A percentile compares a stretch with the other conserved stretches of the same genome.
Conservation (phyloP, 768 basidiomycete genomes). For the Suillus subalutaceus region DNA sequence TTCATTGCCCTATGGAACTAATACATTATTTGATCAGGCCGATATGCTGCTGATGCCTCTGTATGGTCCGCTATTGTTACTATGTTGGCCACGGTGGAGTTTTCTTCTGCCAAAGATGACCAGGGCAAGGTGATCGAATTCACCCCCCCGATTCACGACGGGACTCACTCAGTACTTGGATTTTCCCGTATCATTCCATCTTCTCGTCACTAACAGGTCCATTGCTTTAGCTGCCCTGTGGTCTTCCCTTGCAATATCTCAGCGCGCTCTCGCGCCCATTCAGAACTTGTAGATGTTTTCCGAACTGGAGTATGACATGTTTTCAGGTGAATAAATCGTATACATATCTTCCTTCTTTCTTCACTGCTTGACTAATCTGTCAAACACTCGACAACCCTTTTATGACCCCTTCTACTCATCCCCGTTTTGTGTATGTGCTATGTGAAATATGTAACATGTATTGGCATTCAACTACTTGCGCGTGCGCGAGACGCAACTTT, state of each 20-base stretch:
- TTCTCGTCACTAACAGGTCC: background rate
- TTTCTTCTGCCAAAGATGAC: slow-evolving; percentile 6
- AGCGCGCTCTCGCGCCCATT: background rate
- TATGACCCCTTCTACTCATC: too few relatives aligned
- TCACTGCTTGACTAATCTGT: too few relatives aligned
- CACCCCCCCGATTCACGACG: slow-evolving; percentile 5
- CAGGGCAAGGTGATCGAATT: slow-evolving; percentile 10
- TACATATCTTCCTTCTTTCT: too few relatives aligned
- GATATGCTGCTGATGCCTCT: slow-evolving; percentile 11
- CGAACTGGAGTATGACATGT: background rate
- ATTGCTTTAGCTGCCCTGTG: background rate
- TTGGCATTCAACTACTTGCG: too few relatives aligned
- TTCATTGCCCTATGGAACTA: background rate
- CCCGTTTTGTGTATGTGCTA: too few relatives aligned
- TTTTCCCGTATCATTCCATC: background rate
- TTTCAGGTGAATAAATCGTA: background rate
- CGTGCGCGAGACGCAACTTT: too few relatives aligned
- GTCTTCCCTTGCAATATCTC: slow-evolving; percentile 6
- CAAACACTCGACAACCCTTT: too few relatives aligned
- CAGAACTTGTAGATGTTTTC: background rate
- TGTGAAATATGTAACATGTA: too few relatives aligned
- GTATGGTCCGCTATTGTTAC: slow-evolving; percentile 12
- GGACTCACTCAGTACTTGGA: slow-evolving; percentile 1
- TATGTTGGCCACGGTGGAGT: slow-evolving; percentile 9
- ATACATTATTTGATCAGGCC: slow-evolving; percentile 3